These are phyloP conservation scores for Wickerhamiella brachini DNA, from an alignment of 805 yeast genomes.

Conservation along the genomic window DNA sequence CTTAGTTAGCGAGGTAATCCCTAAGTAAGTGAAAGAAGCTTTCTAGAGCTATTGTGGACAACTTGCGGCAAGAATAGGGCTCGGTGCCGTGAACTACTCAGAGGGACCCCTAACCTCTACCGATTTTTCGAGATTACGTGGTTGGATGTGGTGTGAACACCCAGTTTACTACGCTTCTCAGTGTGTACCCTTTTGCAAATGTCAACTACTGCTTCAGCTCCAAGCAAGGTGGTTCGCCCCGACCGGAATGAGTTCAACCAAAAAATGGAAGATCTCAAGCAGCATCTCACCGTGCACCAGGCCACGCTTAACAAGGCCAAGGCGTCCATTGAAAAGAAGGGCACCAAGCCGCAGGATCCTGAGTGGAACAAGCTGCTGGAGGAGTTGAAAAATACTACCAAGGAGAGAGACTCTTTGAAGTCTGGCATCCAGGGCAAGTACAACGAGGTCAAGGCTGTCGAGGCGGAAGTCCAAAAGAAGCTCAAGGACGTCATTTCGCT, in stretches of 20 bases:
- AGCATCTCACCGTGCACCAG: constrained; percentile 18
- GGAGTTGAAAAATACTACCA: constrained; percentile 33
- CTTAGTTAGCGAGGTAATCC: too few relatives aligned
- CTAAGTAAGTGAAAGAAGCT: too few relatives aligned
- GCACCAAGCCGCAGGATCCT: constrained; percentile 19
- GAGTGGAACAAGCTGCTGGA: constrained; percentile 42
- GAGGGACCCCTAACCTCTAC: neutral
- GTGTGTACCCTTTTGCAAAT: neutral
- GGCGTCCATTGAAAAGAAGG: constrained; percentile 15
- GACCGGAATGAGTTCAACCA: constrained; percentile 21
- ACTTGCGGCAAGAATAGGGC: too few relatives aligned
- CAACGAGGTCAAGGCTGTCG: constrained; percentile 60
- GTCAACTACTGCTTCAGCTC: neutral
- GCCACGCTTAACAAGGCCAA: constrained; percentile 17
- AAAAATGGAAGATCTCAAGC: constrained; percentile 19
- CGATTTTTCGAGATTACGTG: neutral
- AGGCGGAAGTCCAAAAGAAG: constrained; percentile 58
- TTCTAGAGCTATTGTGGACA: too few relatives aligned
- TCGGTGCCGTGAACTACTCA: too few relatives aligned
- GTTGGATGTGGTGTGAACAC: neutral
- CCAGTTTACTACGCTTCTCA: neutral
- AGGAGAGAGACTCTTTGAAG: constrained; percentile 34
- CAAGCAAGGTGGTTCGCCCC: constrained; percentile 11
- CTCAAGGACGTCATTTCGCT: constrained; percentile 58
- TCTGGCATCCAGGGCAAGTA: constrained; percentile 34